Evolutionary conservation across 1,139 yeast species (phyloP), one percentile per base, ranked within the genome.

Genomic region (Geotrichum bryndzae): DNA sequence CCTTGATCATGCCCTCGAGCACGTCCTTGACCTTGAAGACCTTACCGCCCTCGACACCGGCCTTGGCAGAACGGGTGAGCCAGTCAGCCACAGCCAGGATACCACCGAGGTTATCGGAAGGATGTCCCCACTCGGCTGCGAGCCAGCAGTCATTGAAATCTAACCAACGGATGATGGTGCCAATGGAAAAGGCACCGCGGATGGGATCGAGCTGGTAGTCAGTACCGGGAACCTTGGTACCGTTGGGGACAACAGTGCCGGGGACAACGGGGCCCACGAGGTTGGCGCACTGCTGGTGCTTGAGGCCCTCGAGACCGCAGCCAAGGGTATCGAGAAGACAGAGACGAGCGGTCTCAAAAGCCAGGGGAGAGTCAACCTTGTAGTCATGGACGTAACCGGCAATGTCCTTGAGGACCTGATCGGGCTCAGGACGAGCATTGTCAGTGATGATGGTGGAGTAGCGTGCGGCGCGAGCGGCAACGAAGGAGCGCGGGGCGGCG

Each of bases 41-140:
- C 65, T 74, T 73, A 58, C 77, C 77, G 29, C 79, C 81, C 60
- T 74, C 74, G 51, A 72, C 72, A 50, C 78, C 74, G 33, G 80
- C 78, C 69, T 79, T 80, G 62, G 77, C 74, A 45, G 77, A 70
- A 65, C 86, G 77, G 57, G 84, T 80, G 65, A 81, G 75, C 76
- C 82, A 79, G 69, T 83, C 86, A 27, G 86, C 82, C 45, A 83
- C 84, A 1, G 86, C 84, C 31, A 83, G 72, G 62, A 83, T 82
- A 57, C 84, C 84, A 58, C 86, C 86, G 63, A 83, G 67, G 70
- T 83, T 83, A 69, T 83, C 87, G 25, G 84, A 80, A 33, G 86
- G 86, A 70, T 83, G 86, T 6, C 87, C 87, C 86, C 87, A 83
- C 69, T 83, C 87, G 35, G 85, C 85, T 59, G 87, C 87, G 53